Evolutionary conservation across 2,329 filamentous ascomycete species (phyloP).

Genomic region (Pseudogymnoascus sp.): DNA sequence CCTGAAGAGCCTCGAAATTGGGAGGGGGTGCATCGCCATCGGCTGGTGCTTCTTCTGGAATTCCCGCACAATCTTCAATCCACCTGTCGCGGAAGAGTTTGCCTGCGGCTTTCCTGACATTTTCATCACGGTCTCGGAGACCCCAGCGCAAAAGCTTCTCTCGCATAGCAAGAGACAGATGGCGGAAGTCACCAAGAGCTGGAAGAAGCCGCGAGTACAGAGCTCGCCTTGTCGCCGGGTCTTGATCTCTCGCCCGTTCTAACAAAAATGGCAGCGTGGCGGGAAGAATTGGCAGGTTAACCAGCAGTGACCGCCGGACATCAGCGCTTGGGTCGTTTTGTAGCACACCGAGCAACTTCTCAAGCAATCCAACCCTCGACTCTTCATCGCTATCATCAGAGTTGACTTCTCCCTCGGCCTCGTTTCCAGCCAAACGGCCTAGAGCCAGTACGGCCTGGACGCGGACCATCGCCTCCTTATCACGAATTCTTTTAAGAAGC

Average conservation of each 20-base stretch:
- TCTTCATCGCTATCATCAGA: conserved; percentile 65
- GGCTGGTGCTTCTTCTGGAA: conserved; percentile 43
- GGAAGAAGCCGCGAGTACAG: conserved; percentile 84
- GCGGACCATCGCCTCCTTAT: conserved; percentile 89
- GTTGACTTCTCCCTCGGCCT: conserved; percentile 60
- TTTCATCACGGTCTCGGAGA: conserved; percentile 85
- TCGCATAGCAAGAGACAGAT: conserved; percentile 85
- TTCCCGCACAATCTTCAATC: conserved; percentile 88
- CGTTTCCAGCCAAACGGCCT: conserved; percentile 73
- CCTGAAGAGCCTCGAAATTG: conserved; percentile 74
- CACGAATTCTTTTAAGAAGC: conserved; percentile 75
- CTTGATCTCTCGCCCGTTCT: conserved; percentile 83
- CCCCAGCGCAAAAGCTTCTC: conserved; percentile 96
- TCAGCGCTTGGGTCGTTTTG: conserved; percentile 94
- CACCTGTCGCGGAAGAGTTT: conserved; percentile 90
- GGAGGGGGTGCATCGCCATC: conserved; percentile 48
- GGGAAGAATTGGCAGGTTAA: conserved; percentile 82
- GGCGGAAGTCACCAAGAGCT: conserved; percentile 84
- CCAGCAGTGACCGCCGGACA: conserved; percentile 76
- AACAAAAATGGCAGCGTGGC: conserved; percentile 78
- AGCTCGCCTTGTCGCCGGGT: conserved; percentile 72
- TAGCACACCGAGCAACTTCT: conserved; percentile 77
- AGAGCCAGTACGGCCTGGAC: conserved; percentile 87
- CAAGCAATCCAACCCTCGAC: conserved; percentile 60
- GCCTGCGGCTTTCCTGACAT: conserved; percentile 83